phyloP scores from a whole-genome alignment of 108 stramenopile genomes.

The Licmophora abbreviata region DNA sequence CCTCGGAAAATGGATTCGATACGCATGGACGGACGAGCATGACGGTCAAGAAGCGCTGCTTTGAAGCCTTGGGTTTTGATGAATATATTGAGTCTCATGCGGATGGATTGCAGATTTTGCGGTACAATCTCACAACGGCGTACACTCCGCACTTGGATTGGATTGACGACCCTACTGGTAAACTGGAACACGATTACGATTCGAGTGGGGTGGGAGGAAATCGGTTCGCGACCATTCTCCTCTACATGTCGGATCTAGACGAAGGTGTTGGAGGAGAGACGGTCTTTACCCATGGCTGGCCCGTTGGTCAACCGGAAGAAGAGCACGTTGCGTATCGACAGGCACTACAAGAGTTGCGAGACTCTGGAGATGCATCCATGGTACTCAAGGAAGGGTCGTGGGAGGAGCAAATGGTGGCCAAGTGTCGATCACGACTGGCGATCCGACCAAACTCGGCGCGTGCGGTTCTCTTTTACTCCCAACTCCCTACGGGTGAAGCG shows the following conservation, averaged over 20 bases:
- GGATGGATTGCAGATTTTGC: constrained; percentile 92
- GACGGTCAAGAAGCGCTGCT: constrained; percentile 66
- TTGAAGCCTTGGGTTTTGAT: constrained; percentile 74
- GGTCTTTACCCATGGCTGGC: constrained; percentile 75
- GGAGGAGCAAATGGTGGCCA: constrained; percentile 76
- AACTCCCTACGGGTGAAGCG: constrained; percentile 64
- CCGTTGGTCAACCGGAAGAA: constrained; percentile 26
- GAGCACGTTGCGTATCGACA: constrained; percentile 14
- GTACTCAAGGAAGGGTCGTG: constrained; percentile 59
- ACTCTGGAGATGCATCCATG: constrained; percentile 28
- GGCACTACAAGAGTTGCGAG: constrained; percentile 26
- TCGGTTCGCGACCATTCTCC: constrained; percentile 90
- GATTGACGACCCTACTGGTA: constrained; percentile 44
- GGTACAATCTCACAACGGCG: constrained; percentile 90
- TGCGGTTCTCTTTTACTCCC: constrained; percentile 85
- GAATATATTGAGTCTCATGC: constrained; percentile 63
- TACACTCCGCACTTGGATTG: constrained; percentile 90
- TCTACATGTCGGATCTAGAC: constrained; percentile 90
- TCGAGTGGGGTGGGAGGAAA: constrained; percentile 74
- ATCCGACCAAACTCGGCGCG: constrained; percentile 62
- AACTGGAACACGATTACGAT: constrained; percentile 58
- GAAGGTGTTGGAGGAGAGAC: constrained; percentile 89
- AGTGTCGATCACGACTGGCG: constrained; percentile 57
- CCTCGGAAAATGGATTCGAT: constrained; percentile 83
- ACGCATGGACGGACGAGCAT: constrained; percentile 65